A percentile compares a stretch with the other conserved stretches of the same genome.
These are phyloP conservation scores for Saccharomyces mikatae DNA, from an alignment of 805 yeast species.

Conservation along the genomic window DNA sequence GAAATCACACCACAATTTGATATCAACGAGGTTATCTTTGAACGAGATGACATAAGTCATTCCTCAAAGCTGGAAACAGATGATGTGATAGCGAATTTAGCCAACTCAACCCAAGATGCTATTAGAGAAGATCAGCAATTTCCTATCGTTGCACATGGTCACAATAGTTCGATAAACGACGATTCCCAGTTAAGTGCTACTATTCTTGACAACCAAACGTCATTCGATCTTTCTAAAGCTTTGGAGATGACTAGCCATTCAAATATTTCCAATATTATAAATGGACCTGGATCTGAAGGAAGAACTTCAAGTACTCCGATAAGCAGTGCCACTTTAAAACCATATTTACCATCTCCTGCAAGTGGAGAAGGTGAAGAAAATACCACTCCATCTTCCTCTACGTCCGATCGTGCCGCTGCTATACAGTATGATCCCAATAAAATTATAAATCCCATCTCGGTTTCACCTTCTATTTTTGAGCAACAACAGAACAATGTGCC, in stretches of 20 bases:
- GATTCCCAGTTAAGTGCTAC: not conserved
- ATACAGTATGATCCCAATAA: not conserved
- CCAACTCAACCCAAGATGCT: not conserved
- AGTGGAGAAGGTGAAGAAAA: not conserved
- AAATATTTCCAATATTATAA: not conserved
- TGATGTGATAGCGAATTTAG: not conserved
- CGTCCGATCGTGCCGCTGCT: not conserved
- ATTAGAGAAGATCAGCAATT: not conserved
- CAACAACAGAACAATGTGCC: not conserved
- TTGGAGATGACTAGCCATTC: slow-evolving; percentile 16
- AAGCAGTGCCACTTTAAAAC: not conserved
- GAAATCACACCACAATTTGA: not conserved
- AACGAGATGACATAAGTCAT: not conserved
- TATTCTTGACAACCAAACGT: slow-evolving; percentile 4
- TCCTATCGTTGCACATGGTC: not conserved
- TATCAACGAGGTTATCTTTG: not conserved
- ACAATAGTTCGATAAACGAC: not conserved
- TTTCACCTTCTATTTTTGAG: not conserved
- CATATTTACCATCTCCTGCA: not conserved
- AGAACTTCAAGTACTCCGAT: not conserved
- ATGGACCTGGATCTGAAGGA: not conserved
- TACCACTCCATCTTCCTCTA: not conserved
- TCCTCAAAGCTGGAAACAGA: not conserved
- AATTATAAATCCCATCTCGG: not conserved
- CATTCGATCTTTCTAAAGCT: slow-evolving; percentile 27